Conservation (phyloP, 148 eudicot species). For the Camellia japonica region DNA sequence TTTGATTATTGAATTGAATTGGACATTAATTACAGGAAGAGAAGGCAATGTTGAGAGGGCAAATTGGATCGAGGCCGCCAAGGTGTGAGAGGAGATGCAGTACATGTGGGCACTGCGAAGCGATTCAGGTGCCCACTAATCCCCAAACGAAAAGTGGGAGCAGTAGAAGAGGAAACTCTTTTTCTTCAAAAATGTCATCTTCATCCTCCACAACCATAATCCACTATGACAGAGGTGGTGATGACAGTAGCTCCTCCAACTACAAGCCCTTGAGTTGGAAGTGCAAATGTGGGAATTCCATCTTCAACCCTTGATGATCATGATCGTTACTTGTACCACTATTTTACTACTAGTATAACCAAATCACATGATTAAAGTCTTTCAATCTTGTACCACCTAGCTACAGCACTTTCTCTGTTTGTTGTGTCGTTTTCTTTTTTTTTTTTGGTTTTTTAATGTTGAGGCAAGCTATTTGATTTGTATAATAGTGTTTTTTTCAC, state of each 20-base stretch:
- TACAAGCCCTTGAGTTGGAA: conserved; percentile 78
- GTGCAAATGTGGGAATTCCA: conserved; percentile 61
- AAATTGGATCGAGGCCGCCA: conserved; percentile 67
- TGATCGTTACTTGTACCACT: too few species aligned
- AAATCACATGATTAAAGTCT: too few species aligned
- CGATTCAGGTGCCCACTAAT: conserved; percentile 62
- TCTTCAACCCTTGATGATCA: conserved; percentile 50
- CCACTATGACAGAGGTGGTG: conserved; percentile 31
- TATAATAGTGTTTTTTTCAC: too few species aligned
- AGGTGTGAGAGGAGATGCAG: conserved; percentile 50
- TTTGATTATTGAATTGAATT: too few species aligned
- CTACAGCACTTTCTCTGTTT: too few species aligned
- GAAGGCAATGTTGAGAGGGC: conserved; percentile 26
- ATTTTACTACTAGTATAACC: too few species aligned
- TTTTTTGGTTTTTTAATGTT: too few species aligned
- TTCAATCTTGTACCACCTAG: too few species aligned
- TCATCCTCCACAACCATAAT: conserved; percentile 9
- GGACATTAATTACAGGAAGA: conserved; percentile 15
- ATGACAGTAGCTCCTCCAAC: conserved; percentile 31
- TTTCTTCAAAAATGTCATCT: conserved; percentile 10
- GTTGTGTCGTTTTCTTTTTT: too few species aligned
- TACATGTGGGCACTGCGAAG: conserved; percentile 48
- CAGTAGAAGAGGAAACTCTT: not conserved
- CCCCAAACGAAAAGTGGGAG: conserved; percentile 24
- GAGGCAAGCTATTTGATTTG: too few species aligned